phyloP scores from a whole-genome alignment of 805 yeast species.

The Cyberlindnera lachancei region DNA sequence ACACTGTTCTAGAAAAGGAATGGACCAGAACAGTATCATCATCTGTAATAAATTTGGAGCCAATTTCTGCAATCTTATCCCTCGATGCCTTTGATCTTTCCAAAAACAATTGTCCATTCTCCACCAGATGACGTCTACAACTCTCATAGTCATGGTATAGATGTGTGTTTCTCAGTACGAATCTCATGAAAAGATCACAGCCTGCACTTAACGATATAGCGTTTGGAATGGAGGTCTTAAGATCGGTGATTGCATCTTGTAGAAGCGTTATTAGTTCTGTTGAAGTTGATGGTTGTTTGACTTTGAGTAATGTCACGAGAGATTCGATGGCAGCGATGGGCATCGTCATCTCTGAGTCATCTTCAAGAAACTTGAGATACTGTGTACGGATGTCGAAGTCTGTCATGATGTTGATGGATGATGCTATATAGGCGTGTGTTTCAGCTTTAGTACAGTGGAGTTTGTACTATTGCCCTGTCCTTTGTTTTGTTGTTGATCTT shows the following conservation, averaged over 20 bases:
- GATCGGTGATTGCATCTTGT: constrained; percentile 63
- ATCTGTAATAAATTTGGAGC: constrained; percentile 84
- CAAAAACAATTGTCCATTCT: constrained; percentile 87
- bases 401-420: constrained; percentile 14
- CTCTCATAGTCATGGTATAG: constrained; percentile 91
- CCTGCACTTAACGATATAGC: constrained; percentile 95
- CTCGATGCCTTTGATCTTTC: constrained; percentile 89
- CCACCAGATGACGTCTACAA: constrained; percentile 79
- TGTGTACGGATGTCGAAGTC: constrained; percentile 77
- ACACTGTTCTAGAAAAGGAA: constrained; percentile 87
- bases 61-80: constrained; percentile 78
- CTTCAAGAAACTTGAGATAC: constrained; percentile 72
- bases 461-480: too few relatives aligned
- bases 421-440: too few relatives aligned
- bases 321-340: constrained; percentile 98
- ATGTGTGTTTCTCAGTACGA: constrained; percentile 83
- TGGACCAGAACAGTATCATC: constrained; percentile 89
- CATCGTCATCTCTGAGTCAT: constrained; percentile 97
- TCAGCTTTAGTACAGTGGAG: constrained; percentile 3
- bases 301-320: constrained; percentile 71
- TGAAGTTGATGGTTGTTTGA: constrained; percentile 86
- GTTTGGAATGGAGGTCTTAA: constrained; percentile 77
- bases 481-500: too few relatives aligned
- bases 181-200: constrained; percentile 91
- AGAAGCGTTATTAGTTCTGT: constrained; percentile 83